A percentile compares a stretch with the other conserved stretches of the same genome.
phyloP scores from a whole-genome alignment of 805 yeast genomes.

The Candida rishiriensis region DNA sequence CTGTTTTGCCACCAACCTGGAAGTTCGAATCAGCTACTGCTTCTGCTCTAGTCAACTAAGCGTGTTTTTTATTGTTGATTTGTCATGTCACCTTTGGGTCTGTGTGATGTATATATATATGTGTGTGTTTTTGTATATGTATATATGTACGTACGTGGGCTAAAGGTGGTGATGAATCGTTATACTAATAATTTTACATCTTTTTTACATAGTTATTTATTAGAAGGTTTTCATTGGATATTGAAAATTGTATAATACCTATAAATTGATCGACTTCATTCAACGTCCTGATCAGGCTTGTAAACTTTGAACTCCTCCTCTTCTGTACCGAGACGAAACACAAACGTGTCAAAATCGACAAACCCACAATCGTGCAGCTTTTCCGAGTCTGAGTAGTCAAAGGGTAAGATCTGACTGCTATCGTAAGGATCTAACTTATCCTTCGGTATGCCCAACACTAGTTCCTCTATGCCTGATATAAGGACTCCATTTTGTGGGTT shows the following conservation, averaged over 20 bases:
- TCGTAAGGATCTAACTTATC: constrained; percentile 26
- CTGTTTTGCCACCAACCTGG: constrained; percentile 99
- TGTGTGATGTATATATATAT: constrained; percentile 14
- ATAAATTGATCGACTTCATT: neutral
- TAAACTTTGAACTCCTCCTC: constrained; percentile 34
- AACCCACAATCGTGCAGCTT: constrained; percentile 29
- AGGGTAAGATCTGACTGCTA: constrained; percentile 6
- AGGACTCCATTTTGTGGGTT: too few relatives aligned
- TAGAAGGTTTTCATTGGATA: too few relatives aligned
- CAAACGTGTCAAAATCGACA: constrained; percentile 38
- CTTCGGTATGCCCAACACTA: constrained; percentile 39
- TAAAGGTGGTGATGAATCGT: neutral
- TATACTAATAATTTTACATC: too few relatives aligned
- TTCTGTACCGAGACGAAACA: constrained; percentile 30
- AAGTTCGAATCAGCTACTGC: constrained; percentile 99
- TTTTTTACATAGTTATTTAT: too few relatives aligned
- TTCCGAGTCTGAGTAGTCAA: constrained; percentile 25
- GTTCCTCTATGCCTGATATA: constrained; percentile 11
- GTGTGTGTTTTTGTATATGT: constrained; percentile 15
- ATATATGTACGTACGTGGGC: constrained; percentile 5
- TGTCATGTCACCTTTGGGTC: neutral
- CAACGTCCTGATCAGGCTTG: constrained; percentile 15
- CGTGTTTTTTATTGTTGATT: constrained; percentile 8
- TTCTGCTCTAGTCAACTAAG: constrained; percentile 97
- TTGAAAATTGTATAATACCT: neutral